A percentile compares a stretch with the other conserved stretches of the same genome.
Conservation (phyloP, 1,139 yeast species). For the Wickerhamiella pararugosa region DNA sequence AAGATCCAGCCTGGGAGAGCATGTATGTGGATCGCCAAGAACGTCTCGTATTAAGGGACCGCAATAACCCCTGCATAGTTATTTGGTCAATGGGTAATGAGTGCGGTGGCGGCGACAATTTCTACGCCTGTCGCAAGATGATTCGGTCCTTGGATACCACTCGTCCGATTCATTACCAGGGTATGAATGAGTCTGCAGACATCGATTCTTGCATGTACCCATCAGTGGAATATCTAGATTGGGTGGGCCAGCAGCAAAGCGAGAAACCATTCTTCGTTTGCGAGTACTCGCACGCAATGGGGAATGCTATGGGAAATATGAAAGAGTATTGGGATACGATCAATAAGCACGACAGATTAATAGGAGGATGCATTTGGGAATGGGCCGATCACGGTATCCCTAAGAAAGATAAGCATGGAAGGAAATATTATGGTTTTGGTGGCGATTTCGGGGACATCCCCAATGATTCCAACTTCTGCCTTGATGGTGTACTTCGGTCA, state of each 20-base stretch:
- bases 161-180: slow-evolving; percentile 26
- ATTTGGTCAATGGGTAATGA: slow-evolving; percentile 31
- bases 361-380: slow-evolving; percentile 30
- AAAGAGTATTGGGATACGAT: slow-evolving; percentile 25
- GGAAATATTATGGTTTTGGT: slow-evolving; percentile 22
- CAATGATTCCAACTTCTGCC: slow-evolving; percentile 26
- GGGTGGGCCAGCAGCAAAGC: slow-evolving; percentile 15
- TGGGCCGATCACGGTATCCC: slow-evolving; percentile 28
- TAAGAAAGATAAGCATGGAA: background rate
- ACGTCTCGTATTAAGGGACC: slow-evolving; percentile 24
- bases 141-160: slow-evolving; percentile 19
- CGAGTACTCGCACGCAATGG: slow-evolving; percentile 30
- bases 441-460: slow-evolving; percentile 28
- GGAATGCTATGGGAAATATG: slow-evolving; percentile 27
- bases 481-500: slow-evolving; percentile 27
- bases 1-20: slow-evolving; percentile 23
- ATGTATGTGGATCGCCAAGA: slow-evolving; percentile 26
- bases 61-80: slow-evolving; percentile 25
- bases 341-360: slow-evolving; percentile 21
- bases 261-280: slow-evolving; percentile 25
- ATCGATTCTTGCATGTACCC: slow-evolving; percentile 27
- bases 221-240: slow-evolving; percentile 17
- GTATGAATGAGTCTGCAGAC: slow-evolving; percentile 19
- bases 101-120: slow-evolving; percentile 26
- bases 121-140: slow-evolving; percentile 21